phyloP scores from a whole-genome alignment of 768 basidiomycete species.

The Dacryopinax primogenitus region DNA sequence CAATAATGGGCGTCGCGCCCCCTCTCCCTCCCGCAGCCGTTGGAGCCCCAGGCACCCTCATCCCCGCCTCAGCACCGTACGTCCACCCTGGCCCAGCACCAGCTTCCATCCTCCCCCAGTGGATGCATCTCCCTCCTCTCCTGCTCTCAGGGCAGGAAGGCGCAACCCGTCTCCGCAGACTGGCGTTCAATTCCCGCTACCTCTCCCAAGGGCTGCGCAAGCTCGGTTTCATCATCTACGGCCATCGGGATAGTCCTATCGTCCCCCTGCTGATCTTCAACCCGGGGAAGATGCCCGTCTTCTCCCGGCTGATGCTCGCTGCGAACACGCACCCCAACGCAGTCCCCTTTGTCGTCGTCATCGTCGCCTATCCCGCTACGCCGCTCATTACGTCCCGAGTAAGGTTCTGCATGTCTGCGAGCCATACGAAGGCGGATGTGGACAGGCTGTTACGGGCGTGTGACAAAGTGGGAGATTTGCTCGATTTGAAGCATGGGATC shows the following conservation, averaged over 20 bases:
- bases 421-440: constrained; percentile 95
- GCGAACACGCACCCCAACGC: constrained; percentile 37
- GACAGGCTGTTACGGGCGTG: constrained; percentile 74
- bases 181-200: constrained; percentile 94
- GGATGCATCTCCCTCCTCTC: constrained; percentile 60
- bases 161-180: constrained; percentile 59
- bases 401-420: constrained; percentile 84
- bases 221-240: constrained; percentile 94
- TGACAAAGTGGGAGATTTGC: constrained; percentile 78
- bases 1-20: constrained; percentile 77
- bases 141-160: constrained; percentile 81
- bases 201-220: constrained; percentile 73
- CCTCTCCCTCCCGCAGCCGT: constrained; percentile 26
- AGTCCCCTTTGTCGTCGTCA: constrained; percentile 76
- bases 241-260: constrained; percentile 80
- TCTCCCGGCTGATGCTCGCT: constrained; percentile 74
- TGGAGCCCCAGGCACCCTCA: constrained; percentile 25
- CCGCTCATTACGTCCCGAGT: constrained; percentile 78
- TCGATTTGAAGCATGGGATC: constrained; percentile 75
- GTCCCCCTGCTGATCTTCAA: constrained; percentile 86
- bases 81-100: constrained; percentile 59
- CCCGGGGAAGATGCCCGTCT: constrained; percentile 85
- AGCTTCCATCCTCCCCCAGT: constrained; percentile 49
- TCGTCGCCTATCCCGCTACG: constrained; percentile 84
- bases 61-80: constrained; percentile 16